phyloP scores from a whole-genome alignment of 1,139 yeast genomes.

The Hyphopichia fennica region DNA sequence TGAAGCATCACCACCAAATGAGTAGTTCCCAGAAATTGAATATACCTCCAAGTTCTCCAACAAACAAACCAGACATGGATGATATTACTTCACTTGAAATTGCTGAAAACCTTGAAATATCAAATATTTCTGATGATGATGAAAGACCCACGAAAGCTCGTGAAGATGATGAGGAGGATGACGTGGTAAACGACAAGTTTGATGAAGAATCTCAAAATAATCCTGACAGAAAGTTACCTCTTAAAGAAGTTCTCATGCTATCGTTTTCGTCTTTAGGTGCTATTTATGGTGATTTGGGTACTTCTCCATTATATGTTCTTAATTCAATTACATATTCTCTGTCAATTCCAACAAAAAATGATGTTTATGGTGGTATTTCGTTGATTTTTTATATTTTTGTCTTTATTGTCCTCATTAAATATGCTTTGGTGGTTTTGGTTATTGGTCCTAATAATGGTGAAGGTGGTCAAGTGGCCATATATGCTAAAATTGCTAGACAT shows the following conservation, averaged over 20 bases:
- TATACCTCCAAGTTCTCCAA: neutral
- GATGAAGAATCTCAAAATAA: neutral
- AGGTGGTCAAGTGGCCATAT: conserved; percentile 64
- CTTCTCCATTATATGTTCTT: conserved; percentile 57
- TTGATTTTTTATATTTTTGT: conserved; percentile 57
- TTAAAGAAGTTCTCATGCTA: conserved; percentile 23
- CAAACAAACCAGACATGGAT: neutral
- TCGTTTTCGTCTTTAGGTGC: conserved; percentile 51
- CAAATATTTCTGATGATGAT: neutral
- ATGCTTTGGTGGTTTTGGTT: conserved; percentile 45
- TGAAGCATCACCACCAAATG: too few relatives aligned
- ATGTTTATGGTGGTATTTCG: conserved; percentile 52
- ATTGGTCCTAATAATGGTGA: conserved; percentile 58
- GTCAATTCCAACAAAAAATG: conserved; percentile 31
- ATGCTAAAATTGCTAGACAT: conserved; percentile 53
- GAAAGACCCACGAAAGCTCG: neutral
- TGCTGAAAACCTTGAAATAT: neutral
- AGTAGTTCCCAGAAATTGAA: neutral
- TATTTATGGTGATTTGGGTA: conserved; percentile 62
- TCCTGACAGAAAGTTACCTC: conserved; percentile 14
- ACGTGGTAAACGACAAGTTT: neutral
- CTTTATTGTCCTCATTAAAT: conserved; percentile 52
- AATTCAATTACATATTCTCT: conserved; percentile 42
- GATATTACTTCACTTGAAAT: neutral
- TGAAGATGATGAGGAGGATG: neutral